phyloP scores from a whole-genome alignment of 2,329 filamentous ascomycete genomes.

The Septoria petroselini region DNA sequence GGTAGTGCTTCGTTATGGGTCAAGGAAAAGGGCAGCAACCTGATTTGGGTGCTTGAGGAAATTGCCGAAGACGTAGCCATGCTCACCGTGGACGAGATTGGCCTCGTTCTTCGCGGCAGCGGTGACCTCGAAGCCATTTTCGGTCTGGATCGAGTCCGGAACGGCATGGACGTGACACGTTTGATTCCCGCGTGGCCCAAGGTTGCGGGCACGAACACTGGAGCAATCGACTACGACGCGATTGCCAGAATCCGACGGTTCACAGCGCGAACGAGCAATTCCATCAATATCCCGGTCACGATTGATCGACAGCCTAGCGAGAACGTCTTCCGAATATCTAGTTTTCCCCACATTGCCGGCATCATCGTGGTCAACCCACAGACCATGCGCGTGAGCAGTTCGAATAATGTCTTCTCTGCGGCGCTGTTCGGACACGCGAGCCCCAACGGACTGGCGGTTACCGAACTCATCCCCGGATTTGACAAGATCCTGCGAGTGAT shows the following conservation, averaged over 20 bases:
- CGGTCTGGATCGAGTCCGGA: constrained; percentile 65
- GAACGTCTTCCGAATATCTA: constrained; percentile 77
- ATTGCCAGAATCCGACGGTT: constrained; percentile 73
- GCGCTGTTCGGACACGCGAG: constrained; percentile 86
- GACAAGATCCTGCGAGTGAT: constrained; percentile 77
- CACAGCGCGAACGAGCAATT: constrained; percentile 74
- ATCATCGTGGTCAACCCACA: constrained; percentile 88
- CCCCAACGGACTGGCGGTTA: constrained; percentile 76
- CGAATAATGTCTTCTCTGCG: constrained; percentile 90
- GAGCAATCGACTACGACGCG: constrained; percentile 74
- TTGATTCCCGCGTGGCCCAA: constrained; percentile 81
- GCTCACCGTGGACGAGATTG: constrained; percentile 73
- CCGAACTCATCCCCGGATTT: constrained; percentile 79
- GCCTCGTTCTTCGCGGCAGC: constrained; percentile 64
- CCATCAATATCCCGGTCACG: constrained; percentile 78
- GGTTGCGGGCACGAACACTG: constrained; percentile 66
- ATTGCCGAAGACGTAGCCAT: constrained; percentile 90
- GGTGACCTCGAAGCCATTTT: constrained; percentile 86
- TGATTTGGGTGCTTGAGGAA: constrained; percentile 98
- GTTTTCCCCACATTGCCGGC: constrained; percentile 94
- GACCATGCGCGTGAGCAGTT: constrained; percentile 77
- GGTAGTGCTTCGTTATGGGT: constrained; percentile 97
- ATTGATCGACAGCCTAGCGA: constrained; percentile 69
- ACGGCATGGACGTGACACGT: constrained; percentile 70
- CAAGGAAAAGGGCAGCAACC: constrained; percentile 87